Evolutionary conservation across 2,329 filamentous ascomycete species (phyloP).

Genomic region (Fusarium pseudocircinatum): DNA sequence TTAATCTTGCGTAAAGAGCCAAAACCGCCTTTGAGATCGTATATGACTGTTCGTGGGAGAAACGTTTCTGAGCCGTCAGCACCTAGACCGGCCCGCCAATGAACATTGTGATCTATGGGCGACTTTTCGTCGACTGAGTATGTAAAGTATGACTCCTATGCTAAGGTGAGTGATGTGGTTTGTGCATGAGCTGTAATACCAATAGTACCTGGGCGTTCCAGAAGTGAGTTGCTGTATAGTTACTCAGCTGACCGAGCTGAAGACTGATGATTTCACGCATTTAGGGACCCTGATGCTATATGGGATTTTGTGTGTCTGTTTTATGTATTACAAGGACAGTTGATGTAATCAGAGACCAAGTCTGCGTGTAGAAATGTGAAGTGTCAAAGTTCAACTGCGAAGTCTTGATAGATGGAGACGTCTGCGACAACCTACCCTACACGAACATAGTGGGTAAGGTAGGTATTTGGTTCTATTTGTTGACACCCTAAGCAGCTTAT

Average conservation of each 20-base stretch:
- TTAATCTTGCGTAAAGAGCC: constrained; percentile 89
- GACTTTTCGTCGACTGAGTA: constrained; percentile 66
- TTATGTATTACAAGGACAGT: neutral
- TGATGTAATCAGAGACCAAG: neutral
- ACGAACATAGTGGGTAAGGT: neutral
- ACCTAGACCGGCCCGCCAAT: constrained; percentile 86
- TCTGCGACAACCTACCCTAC: constrained; percentile 14
- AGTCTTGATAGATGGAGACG: neutral
- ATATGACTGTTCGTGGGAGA: constrained; percentile 89
- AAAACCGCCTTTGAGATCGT: constrained; percentile 94
- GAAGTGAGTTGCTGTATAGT: constrained; percentile 94
- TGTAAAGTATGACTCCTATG: constrained; percentile 95
- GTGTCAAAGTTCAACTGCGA: neutral
- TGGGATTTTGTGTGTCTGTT: neutral
- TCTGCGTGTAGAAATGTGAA: neutral
- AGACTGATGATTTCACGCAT: constrained; percentile 98
- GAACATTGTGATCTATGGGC: constrained; percentile 67
- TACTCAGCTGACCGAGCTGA: constrained; percentile 91
- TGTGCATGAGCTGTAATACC: neutral
- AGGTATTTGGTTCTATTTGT: neutral
- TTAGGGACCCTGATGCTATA: neutral
- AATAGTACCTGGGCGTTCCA: constrained; percentile 86
- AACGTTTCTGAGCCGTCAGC: constrained; percentile 90
- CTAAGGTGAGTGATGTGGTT: neutral
- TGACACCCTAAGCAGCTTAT: constrained; percentile 26